Evolutionary conservation across 2,329 filamentous ascomycete species (phyloP).

Genomic region (Bipolaris cookei): DNA sequence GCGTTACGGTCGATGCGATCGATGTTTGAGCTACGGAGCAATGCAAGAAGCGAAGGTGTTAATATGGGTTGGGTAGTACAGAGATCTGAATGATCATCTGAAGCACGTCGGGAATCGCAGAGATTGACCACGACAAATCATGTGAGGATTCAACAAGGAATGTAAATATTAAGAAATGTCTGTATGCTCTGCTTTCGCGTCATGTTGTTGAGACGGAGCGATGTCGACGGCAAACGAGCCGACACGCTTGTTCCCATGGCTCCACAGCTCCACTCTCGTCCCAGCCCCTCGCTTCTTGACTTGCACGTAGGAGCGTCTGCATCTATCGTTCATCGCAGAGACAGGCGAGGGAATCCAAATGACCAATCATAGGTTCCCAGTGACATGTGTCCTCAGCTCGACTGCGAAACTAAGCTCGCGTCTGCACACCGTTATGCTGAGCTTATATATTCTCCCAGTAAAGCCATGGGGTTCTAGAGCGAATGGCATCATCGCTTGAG

Average conservation of each 20-base stretch:
- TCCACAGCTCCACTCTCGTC: neutral
- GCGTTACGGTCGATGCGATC: constrained; percentile 80
- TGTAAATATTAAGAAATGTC: constrained; percentile 17
- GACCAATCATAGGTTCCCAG: constrained; percentile 1
- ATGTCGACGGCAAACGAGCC: neutral
- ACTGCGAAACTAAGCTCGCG: neutral
- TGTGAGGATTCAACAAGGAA: constrained; percentile 35
- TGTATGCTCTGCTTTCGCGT: neutral
- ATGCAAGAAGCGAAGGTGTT: constrained; percentile 36
- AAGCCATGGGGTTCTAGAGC: neutral
- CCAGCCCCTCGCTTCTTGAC: neutral
- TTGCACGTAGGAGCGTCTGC: neutral
- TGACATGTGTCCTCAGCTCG: constrained; percentile 3
- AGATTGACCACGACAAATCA: constrained; percentile 39
- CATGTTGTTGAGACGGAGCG: neutral
- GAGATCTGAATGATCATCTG: constrained; percentile 32
- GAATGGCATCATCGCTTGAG: neutral
- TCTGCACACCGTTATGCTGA: constrained; percentile 4
- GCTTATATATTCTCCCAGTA: neutral
- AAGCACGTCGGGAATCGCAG: constrained; percentile 34
- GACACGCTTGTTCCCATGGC: constrained; percentile 1
- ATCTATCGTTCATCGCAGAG: neutral
- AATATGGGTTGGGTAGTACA: constrained; percentile 27
- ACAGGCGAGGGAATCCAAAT: neutral
- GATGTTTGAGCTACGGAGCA: constrained; percentile 67